Evolutionary conservation across 495 filamentous ascomycete species (phyloP).

Genomic region (Aspergillus affinis): DNA sequence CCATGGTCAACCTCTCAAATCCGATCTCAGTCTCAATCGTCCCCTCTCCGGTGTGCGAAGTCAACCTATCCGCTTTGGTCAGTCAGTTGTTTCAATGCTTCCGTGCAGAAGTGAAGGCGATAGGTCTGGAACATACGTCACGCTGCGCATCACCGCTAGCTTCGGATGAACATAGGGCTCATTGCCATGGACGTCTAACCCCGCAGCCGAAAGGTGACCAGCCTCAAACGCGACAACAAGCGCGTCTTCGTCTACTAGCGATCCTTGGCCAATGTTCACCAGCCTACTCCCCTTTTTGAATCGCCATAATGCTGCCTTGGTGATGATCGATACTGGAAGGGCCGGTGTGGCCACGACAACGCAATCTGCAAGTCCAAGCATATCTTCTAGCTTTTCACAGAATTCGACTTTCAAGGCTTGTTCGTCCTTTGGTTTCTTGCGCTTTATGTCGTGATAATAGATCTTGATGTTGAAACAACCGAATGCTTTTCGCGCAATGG

Average conservation of each 20-base stretch:
- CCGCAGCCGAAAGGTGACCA: neutral
- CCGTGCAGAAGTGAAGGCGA: too few species aligned
- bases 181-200: neutral
- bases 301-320: neutral
- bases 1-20: neutral
- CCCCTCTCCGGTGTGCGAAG: neutral
- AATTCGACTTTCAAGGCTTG: neutral
- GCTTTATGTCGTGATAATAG: neutral
- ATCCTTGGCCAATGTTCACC: neutral
- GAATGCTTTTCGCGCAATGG: neutral
- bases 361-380: neutral
- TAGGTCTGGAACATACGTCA: neutral
- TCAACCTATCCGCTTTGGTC: neutral
- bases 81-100: neutral
- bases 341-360: neutral
- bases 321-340: neutral
- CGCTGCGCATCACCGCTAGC: neutral
- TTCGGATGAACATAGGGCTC: neutral
- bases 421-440: neutral
- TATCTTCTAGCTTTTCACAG: neutral
- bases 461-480: neutral
- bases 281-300: neutral
- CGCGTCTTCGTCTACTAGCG: neutral
- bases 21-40: neutral
- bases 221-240: neutral